Evolutionary conservation across 163 green algal genomes (phyloP), one percentile per base, ranked within the genome.

Genomic region (Coccomyxa subellipsoidea): DNA sequence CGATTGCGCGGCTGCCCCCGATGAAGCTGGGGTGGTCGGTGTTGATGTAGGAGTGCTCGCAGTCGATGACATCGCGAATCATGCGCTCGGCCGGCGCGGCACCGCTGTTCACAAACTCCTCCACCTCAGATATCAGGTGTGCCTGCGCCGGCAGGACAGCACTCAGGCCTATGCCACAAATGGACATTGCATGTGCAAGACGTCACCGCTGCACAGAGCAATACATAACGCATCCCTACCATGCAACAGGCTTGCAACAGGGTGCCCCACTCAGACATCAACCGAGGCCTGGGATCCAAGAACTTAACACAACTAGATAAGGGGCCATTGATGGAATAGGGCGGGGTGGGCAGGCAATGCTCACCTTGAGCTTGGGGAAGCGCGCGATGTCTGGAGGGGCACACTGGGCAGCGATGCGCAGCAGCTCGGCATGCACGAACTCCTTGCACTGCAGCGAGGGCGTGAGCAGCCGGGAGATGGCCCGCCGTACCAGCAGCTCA

Each of bases 11-110:
- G 69, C 86, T 89, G 69, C 89, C 93, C 35, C 96, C 96, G 27
- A 99, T 94, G 86, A 99, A 99, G 53, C 92, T 90, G 0, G 96
- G 94, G 87, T 99, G 96, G 82, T 95, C 92, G 38, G 94, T 98
- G 91, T 99, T 99, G 90, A 99, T 98, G 93, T 97, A 98, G 34
- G 96, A 94, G 79, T 96, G 91, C 91, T 99, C 95, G 85, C 95
- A 97, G 12, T 91, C 92, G 23, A 99, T 92, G 32, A 98, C 85
- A 83, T 94, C 92, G 3, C 90, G 84, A 77, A 99, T 97, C 96
- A 98, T 98, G 66, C 85, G 85, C 87, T 99, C 95, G 3, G 96
- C 94, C 15, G 95, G 96, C n/a, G n/a, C 77, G 6, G 92, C 85
- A 32, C 93, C 93, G 15, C 89, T 79, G 27, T 76, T 80, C 78